phyloP scores from a whole-genome alignment of 2,329 filamentous ascomycete genomes.

The Talaromyces sp. region DNA sequence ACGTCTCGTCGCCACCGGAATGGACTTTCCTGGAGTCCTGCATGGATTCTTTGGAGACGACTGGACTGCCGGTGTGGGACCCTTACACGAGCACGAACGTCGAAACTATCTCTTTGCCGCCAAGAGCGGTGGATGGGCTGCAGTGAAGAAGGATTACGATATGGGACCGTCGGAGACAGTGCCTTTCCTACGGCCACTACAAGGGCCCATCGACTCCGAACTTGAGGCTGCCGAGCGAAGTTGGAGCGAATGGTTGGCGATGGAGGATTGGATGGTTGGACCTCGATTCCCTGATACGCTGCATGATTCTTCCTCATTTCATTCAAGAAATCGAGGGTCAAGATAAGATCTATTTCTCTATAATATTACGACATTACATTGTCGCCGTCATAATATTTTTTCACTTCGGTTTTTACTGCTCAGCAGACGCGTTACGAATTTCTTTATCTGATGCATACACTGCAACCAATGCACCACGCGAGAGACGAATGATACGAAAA shows the following conservation, averaged over 20 bases:
- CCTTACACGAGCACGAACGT: conserved; percentile 81
- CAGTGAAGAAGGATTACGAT: conserved; percentile 87
- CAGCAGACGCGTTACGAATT: conserved; percentile 4
- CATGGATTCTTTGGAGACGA: conserved; percentile 97
- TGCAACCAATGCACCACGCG: not conserved
- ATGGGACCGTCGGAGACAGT: conserved; percentile 77
- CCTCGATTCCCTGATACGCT: conserved; percentile 62
- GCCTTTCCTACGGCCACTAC: conserved; percentile 82
- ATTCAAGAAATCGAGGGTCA: conserved; percentile 32
- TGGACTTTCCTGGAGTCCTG: conserved; percentile 80
- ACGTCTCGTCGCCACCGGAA: conserved; percentile 84
- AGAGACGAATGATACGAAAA: conserved; percentile 8
- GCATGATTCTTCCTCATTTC: conserved; percentile 36
- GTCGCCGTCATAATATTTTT: not conserved
- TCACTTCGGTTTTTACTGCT: not conserved
- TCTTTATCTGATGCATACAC: conserved; percentile 4
- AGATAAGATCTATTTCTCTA: conserved; percentile 22
- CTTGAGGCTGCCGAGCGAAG: conserved; percentile 75
- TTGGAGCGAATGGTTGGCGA: conserved; percentile 93
- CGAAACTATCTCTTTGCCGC: conserved; percentile 93
- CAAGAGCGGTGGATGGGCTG: conserved; percentile 86
- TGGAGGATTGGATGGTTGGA: conserved; percentile 99
- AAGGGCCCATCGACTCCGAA: conserved; percentile 71
- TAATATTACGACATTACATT: not conserved
- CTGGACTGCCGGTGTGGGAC: conserved; percentile 75